Base-by-base conservation (phyloP, 176 grass and related monocot genomes). In the Bolboschoenus planiculmis region DNA sequence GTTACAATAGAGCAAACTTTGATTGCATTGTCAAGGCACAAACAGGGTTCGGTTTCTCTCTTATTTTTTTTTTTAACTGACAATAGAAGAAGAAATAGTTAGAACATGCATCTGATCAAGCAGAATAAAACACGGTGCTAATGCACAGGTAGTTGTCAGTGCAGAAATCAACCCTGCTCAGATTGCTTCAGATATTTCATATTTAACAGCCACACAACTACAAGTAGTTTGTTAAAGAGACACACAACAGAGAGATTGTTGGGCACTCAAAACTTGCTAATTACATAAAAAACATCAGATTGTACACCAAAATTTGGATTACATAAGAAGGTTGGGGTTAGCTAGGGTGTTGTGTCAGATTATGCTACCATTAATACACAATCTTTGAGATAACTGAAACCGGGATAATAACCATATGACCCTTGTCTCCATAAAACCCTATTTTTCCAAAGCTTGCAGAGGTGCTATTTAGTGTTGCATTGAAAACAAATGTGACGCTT, bases 351-450 rank as follows among this genome's bases (percentile, higher is more conserved):
- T 0, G 44, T 30, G 72, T 76, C 43, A 76, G 43, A 50, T 75
- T 61, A 16, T 51, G 18, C 24, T 76, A 33, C 24, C 14, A 0
- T 76, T 51, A 31, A 63, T 91, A 82, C 80, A 83, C 84, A 39
- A 89, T 86, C 86, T 95, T 93, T 27, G 90, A 87, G 80, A 99
- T 87, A 63, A 99, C 91, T 10, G 89, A 85, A 9, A 99, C 86
- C 0, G 91, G 96, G 63, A 99, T 72, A 51, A 91, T 83, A 39
- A 46, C 78, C 58, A 40, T 88, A 51, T 95, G 96, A 24, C 96
- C 96, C 73, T 71, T 89, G 26, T 88, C 85, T 35, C 96, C 96
- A 1, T 89, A 99, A 80, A 99, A 91, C 4, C 91, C 92, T 2
- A 99, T 80, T 1, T 36, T 90, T 30, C 96, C 96, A 1, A 95